Evolutionary conservation across 495 filamentous ascomycete species (phyloP).

Genomic region (Glarea lozoyensis): DNA sequence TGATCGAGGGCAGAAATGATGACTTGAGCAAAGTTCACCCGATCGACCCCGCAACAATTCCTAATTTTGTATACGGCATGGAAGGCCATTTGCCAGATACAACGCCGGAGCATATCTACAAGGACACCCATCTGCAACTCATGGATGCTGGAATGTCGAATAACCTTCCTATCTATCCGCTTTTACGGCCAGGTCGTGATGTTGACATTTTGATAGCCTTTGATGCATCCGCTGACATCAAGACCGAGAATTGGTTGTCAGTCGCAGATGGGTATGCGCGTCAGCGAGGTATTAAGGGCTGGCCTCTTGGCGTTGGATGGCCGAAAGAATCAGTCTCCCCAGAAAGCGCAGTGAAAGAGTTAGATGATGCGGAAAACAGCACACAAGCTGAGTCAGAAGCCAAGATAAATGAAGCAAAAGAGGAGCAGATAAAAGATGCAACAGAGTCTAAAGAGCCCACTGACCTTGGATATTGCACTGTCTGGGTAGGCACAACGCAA

Average conservation of each 20-base stretch:
- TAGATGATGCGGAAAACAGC: slow-evolving; percentile 59
- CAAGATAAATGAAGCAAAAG: slow-evolving; percentile 55
- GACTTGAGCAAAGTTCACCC: slow-evolving; percentile 86
- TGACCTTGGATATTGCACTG: slow-evolving; percentile 79
- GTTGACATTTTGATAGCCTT: slow-evolving; percentile 90
- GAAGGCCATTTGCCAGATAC: slow-evolving; percentile 60
- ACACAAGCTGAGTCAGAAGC: slow-evolving; percentile 48
- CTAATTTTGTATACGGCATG: slow-evolving; percentile 81
- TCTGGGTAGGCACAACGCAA: slow-evolving; percentile 84
- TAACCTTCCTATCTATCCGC: slow-evolving; percentile 90
- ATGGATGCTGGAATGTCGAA: slow-evolving; percentile 99
- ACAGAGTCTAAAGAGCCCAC: slow-evolving; percentile 28
- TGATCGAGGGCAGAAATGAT: slow-evolving; percentile 73
- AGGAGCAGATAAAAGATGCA: slow-evolving; percentile 26
- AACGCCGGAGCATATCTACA: slow-evolving; percentile 64
- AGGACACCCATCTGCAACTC: slow-evolving; percentile 63
- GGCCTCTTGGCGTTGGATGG: slow-evolving; percentile 90
- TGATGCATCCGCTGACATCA: slow-evolving; percentile 76
- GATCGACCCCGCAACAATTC: slow-evolving; percentile 78
- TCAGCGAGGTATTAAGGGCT: slow-evolving; percentile 82
- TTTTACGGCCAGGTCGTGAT: slow-evolving; percentile 77
- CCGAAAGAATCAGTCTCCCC: slow-evolving; percentile 48
- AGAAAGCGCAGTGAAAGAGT: slow-evolving; percentile 47
- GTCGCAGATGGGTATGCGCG: slow-evolving; percentile 86
- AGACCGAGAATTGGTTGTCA: slow-evolving; percentile 86